Base-by-base conservation (phyloP, 2,329 filamentous ascomycete genomes). In the Aaosphaeria pasadenensis region DNA sequence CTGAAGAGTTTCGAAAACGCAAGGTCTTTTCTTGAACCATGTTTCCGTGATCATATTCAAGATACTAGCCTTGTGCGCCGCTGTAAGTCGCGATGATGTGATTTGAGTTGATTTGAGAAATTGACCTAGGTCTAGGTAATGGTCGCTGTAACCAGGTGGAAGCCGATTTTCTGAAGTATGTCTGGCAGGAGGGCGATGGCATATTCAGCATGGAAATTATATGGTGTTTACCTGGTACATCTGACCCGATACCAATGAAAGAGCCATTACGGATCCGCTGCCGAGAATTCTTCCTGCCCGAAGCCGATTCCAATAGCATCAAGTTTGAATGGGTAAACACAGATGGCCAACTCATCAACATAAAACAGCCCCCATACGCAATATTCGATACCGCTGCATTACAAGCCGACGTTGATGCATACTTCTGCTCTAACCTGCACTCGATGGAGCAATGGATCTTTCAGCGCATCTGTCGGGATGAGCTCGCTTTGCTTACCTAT, bases 121-220 rank as follows among this genome's bases (percentile, higher is more conserved):
- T 24, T 24, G 17, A 24, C 17, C 17, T 24, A 24, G 17, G 24
- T 30, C 36, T 43, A 65, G 65, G 64, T 46, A 69, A 70, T 51
- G 67, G 65, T 11, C 64, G 66, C 30, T 67, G 67, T 41, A 59
- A 63, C 36, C 67, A 70, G 47, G 55, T 59, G 30, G 60, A 67
- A 45, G 67, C 60, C 11, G 60, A 63, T 30, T 70, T 42, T 17
- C 6, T 42, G 28, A 35, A 42, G 13, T 30, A 41, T 67, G 31
- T 43, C 64, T 17, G 51, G 47, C 7, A 67, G 66, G 39, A 60
- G 60, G 58, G 56, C 36, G 57, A 55, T 36, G 48, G 57, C 33
- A 50, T 63, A 7, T 56, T 58, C 38, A 54, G 56, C 5, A 68
- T 70, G 62, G 61, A 64, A 6, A 59, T 70, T 11, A 46, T 63